phyloP scores from a whole-genome alignment of 2,329 filamentous ascomycete species.

The Leptosphaerulina australis region DNA sequence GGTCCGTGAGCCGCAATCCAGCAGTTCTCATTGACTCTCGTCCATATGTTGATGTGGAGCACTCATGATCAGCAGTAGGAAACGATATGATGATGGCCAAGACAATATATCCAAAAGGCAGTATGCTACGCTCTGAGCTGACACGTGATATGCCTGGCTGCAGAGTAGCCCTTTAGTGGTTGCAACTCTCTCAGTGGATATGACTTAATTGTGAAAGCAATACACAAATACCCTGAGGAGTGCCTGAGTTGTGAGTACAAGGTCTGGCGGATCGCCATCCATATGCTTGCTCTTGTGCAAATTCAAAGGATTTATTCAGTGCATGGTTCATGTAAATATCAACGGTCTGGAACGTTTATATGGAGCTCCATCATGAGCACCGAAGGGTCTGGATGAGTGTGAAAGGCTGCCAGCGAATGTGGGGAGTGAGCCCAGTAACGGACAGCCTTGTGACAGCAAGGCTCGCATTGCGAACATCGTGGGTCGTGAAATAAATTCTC shows the following conservation, averaged over 20 bases:
- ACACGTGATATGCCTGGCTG: not conserved
- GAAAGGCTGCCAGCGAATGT: not conserved
- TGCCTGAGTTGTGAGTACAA: not conserved
- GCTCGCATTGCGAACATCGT: not conserved
- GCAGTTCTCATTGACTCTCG: too few relatives aligned
- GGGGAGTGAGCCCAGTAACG: not conserved
- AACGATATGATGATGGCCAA: not conserved
- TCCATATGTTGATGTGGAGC: too few relatives aligned
- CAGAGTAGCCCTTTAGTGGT: too few relatives aligned
- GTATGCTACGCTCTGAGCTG: not conserved
- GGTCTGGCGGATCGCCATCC: not conserved
- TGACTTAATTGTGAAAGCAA: too few relatives aligned
- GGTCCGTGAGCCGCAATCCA: not conserved
- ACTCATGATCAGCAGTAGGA: not conserved
- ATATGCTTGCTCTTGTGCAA: not conserved
- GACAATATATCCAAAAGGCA: not conserved
- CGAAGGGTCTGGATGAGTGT: constrained; percentile 1
- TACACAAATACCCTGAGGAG: not conserved
- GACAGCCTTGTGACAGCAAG: not conserved
- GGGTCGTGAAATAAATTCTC: not conserved
- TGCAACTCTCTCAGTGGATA: too few relatives aligned
- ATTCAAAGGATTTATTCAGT: too few relatives aligned
- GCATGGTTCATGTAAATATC: not conserved
- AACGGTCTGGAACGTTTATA: not conserved
- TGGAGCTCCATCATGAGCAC: not conserved